Conservation (phyloP, 2,329 filamentous ascomycete genomes). For the Chaetomium olivaceum region DNA sequence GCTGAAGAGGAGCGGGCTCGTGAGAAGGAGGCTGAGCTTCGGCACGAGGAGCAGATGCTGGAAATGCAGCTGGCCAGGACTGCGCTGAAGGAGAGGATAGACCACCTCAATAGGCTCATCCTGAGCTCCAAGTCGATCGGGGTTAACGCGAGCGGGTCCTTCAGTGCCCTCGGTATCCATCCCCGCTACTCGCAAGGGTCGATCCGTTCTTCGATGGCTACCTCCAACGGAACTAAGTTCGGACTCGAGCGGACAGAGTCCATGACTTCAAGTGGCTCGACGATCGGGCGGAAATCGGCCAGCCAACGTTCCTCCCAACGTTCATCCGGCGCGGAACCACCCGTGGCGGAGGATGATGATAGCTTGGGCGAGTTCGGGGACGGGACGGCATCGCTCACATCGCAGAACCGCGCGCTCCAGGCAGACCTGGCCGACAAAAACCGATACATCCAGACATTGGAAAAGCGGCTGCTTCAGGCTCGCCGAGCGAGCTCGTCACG, state of each 20-base stretch:
- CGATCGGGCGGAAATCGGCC: slow-evolving; percentile 56
- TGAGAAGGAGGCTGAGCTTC: slow-evolving; percentile 77
- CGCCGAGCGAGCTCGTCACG: slow-evolving; percentile 86
- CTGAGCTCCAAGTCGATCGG: slow-evolving; percentile 93
- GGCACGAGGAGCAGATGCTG: slow-evolving; percentile 95
- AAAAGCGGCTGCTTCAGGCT: slow-evolving; percentile 89
- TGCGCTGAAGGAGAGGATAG: slow-evolving; percentile 93
- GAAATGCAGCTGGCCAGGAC: slow-evolving; percentile 98
- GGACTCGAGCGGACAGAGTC: slow-evolving; percentile 66
- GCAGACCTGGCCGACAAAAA: slow-evolving; percentile 97
- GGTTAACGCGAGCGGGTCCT: slow-evolving; percentile 77
- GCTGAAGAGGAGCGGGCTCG: slow-evolving; percentile 71
- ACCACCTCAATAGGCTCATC: slow-evolving; percentile 93
- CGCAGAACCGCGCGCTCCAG: slow-evolving; percentile 90
- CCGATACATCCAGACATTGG: slow-evolving; percentile 89
- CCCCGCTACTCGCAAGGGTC: slow-evolving; percentile 63
- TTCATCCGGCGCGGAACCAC: slow-evolving; percentile 35
- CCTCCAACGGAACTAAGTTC: slow-evolving; percentile 56
- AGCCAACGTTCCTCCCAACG: slow-evolving; percentile 46
- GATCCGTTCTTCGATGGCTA: slow-evolving; percentile 68
- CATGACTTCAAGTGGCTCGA: slow-evolving; percentile 63
- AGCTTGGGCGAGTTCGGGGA: slow-evolving; percentile 81
- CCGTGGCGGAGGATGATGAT: slow-evolving; percentile 63
- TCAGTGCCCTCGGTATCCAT: slow-evolving; percentile 66
- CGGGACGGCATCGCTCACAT: slow-evolving; percentile 74